Base-by-base conservation (phyloP, 495 filamentous ascomycete genomes). In the Aspergillus funiculosus region DNA sequence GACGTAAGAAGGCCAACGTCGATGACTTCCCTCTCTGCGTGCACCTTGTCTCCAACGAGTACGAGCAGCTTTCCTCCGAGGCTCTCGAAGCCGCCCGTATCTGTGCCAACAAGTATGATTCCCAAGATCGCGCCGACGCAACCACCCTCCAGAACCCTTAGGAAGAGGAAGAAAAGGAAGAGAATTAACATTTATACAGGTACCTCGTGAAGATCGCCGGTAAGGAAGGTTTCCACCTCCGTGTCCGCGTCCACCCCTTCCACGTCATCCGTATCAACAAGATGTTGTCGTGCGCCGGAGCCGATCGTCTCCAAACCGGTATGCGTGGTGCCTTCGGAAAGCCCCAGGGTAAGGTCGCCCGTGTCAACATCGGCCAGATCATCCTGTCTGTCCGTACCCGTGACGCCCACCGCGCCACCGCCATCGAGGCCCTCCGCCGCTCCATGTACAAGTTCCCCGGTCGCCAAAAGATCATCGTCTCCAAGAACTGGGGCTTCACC, bases 191-290 rank as follows among this genome's bases (percentile, higher is more conserved):
- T 15, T 4, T 6, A 20, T 13, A 25, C 40, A 85, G 81, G 67
- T 89, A 97, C 79, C 81, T 98, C 59, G 89, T 95, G 76, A 97
- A 97, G 82, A 73, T 78, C 60, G 83, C 85, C 67, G 92, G 92
- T 75, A 98, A 98, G 82, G 92, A 98, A 85, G 80, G 83, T 73
- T 98, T 98, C 89, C 92, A 98, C 74, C 76, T 98, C 61, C 90
- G 92, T 60, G 85, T 98, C 69, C 91, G 92, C 68, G 91, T 88
- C 61, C 92, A 97, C 81, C 92, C 92, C 51, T 95, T 86, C 89
- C 92, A 98, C 77, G 91, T 97, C 73, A 81, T 96, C 78, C 92
- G 92, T 73, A 98, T 98, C 88, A 98, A 98, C 87, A 98, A 98
- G 81, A 97, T 98, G 92, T 87, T 98, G 85, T 96, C 91, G 54